Conservation (phyloP, 2,329 filamentous ascomycete genomes). For the Epichloe gansuensis region DNA sequence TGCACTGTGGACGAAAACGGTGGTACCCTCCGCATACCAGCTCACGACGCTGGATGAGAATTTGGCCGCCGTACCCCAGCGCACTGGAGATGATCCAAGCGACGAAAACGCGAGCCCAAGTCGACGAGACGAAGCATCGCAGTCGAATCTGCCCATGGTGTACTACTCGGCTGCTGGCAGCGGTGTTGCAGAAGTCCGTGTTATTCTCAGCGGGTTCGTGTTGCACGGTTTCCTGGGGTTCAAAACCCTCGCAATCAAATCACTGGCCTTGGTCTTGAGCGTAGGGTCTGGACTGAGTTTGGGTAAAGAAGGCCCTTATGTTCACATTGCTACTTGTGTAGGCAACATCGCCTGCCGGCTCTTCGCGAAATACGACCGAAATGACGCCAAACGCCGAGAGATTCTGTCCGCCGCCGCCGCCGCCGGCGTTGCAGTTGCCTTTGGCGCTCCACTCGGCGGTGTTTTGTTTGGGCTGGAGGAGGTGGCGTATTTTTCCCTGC, state of each 20-base stretch:
- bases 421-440: slow-evolving; percentile 85
- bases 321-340: slow-evolving; percentile 93
- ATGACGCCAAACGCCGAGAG: slow-evolving; percentile 88
- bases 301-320: slow-evolving; percentile 89
- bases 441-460: slow-evolving; percentile 76
- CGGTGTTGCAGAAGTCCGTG: slow-evolving; percentile 92
- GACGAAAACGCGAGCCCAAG: slow-evolving; percentile 34
- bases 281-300: slow-evolving; percentile 87
- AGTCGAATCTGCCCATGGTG: slow-evolving; percentile 55
- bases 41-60: slow-evolving; percentile 89
- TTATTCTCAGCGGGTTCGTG: slow-evolving; percentile 96
- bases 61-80: slow-evolving; percentile 49
- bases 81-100: slow-evolving; percentile 26
- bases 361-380: slow-evolving; percentile 88
- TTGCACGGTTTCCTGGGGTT: slow-evolving; percentile 89
- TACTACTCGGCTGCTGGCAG: slow-evolving; percentile 95
- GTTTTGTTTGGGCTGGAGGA: slow-evolving; percentile 91
- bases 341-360: slow-evolving; percentile 90
- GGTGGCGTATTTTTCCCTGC: slow-evolving; percentile 96
- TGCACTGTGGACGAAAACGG: slow-evolving; percentile 83
- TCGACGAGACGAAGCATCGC: slow-evolving; percentile 25
- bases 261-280: slow-evolving; percentile 68
- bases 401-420: slow-evolving; percentile 87
- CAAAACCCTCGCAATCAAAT: slow-evolving; percentile 78
- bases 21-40: slow-evolving; percentile 78